Evolutionary conservation across 495 filamentous ascomycete genomes (phyloP).

Genomic region (Astrocystis sublimbata): DNA sequence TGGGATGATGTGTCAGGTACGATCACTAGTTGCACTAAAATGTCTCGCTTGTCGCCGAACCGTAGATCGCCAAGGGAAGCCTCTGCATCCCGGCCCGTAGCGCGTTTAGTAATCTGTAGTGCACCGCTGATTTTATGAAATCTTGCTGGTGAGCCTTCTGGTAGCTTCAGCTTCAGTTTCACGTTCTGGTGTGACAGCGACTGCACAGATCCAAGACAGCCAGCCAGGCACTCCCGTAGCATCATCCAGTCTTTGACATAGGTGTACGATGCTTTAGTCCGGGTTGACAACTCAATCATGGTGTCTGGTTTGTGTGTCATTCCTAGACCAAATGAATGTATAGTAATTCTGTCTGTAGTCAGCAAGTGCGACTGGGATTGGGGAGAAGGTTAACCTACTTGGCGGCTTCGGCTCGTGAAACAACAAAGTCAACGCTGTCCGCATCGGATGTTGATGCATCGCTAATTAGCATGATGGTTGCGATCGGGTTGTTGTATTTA

Average conservation of each 20-base stretch:
- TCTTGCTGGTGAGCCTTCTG: conserved; percentile 95
- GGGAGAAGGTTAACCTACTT: conserved; percentile 62
- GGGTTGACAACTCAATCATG: conserved; percentile 94
- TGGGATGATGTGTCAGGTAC: conserved; percentile 83
- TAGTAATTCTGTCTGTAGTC: conserved; percentile 66
- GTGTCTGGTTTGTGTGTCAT: conserved; percentile 98
- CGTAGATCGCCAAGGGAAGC: conserved; percentile 88
- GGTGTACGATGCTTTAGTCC: conserved; percentile 95
- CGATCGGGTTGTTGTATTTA: conserved; percentile 93
- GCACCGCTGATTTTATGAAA: conserved; percentile 99
- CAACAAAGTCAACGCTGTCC: conserved; percentile 97
- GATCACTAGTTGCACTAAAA: conserved; percentile 93
- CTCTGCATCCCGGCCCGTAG: conserved; percentile 94
- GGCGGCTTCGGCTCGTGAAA: conserved; percentile 94
- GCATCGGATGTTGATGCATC: conserved; percentile 97
- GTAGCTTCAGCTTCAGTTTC: conserved; percentile 90
- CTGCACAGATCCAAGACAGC: conserved; percentile 91
- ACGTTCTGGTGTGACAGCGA: conserved; percentile 98
- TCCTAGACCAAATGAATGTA: conserved; percentile 95
- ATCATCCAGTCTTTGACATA: conserved; percentile 99
- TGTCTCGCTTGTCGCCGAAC: conserved; percentile 97
- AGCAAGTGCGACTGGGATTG: not conserved
- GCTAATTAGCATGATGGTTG: conserved; percentile 95
- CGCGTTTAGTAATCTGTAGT: conserved; percentile 94
- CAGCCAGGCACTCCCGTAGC: conserved; percentile 94